These are phyloP conservation scores for Aechmea fasciata DNA, from an alignment of 176 grass and related monocot genomes.

Conservation along the genomic window DNA sequence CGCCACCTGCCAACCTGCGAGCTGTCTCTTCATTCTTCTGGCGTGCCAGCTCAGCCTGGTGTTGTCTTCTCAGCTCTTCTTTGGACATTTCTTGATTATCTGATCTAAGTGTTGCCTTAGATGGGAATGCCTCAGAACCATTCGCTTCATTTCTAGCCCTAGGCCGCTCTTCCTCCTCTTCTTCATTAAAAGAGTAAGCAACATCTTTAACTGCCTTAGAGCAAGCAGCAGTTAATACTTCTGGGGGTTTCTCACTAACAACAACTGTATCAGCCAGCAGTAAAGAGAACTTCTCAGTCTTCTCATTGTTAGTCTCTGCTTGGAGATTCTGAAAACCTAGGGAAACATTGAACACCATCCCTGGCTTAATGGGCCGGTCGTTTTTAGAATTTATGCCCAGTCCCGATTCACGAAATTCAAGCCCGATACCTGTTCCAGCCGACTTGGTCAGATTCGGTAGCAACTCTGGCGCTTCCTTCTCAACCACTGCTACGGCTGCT, in stretches of 20 bases:
- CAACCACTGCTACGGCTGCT: conserved; percentile 47
- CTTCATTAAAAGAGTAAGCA: conserved; percentile 63
- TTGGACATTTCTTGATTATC: conserved; percentile 82
- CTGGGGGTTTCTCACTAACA: conserved; percentile 41
- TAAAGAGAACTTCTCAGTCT: conserved; percentile 72
- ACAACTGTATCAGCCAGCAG: conserved; percentile 76
- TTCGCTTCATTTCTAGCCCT: conserved; percentile 7
- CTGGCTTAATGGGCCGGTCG: conserved; percentile 44
- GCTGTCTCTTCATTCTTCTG: conserved; percentile 83
- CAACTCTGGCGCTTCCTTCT: conserved; percentile 70
- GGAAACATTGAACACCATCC: conserved; percentile 85
- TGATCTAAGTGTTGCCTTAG: conserved; percentile 56
- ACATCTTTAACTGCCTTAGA: conserved; percentile 63
- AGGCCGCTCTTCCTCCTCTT: conserved; percentile 46
- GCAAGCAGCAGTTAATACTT: conserved; percentile 56
- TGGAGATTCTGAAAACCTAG: conserved; percentile 85
- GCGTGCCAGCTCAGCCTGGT: conserved; percentile 77
- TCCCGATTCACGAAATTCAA: conserved; percentile 85
- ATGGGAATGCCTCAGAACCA: conserved; percentile 17
- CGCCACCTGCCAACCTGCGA: conserved; percentile 54
- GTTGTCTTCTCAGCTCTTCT: conserved; percentile 75
- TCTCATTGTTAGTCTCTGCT: conserved; percentile 59
- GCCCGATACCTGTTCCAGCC: conserved; percentile 82
- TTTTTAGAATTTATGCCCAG: conserved; percentile 67
- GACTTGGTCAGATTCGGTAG: conserved; percentile 63